Evolutionary conservation across 1,139 yeast species (phyloP).

Genomic region (Yarrowia galli): DNA sequence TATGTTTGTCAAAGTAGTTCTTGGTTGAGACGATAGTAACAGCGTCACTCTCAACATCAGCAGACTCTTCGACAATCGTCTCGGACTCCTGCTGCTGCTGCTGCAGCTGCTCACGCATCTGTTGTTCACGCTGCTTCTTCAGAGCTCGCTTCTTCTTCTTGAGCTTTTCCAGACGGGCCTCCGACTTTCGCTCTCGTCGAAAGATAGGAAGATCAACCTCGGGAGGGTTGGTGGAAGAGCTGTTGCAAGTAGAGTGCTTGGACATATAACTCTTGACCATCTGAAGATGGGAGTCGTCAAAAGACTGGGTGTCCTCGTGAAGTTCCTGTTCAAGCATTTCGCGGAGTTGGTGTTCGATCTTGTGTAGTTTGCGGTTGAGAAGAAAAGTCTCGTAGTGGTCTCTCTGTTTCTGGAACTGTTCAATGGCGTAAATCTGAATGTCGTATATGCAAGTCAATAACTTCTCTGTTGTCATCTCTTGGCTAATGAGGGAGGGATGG

Average conservation of each 20-base stretch:
- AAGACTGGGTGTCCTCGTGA: slow-evolving; percentile 1
- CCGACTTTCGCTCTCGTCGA: slow-evolving; percentile 19
- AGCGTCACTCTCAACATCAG: neutral
- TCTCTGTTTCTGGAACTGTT: slow-evolving; percentile 9
- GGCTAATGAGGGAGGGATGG: no score
- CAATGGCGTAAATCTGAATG: neutral
- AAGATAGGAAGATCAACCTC: neutral
- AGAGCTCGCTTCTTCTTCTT: slow-evolving; percentile 10
- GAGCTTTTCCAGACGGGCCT: slow-evolving; percentile 7
- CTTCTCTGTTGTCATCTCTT: neutral
- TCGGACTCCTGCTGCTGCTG: no score
- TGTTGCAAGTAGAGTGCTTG: neutral
- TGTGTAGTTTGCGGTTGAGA: slow-evolving; percentile 22
- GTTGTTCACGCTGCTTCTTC: neutral
- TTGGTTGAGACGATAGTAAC: neutral
- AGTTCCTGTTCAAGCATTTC: slow-evolving; percentile 26
- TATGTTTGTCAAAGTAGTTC: slow-evolving; percentile 20
- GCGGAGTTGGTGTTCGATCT: slow-evolving; percentile 5
- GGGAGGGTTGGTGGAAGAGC: neutral
- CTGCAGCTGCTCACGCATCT: neutral
- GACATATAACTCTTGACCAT: slow-evolving; percentile 10
- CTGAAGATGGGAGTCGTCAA: slow-evolving; percentile 22
- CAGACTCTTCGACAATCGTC: neutral
- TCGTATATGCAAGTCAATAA: neutral
- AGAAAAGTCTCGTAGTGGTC: slow-evolving; percentile 5